Evolutionary conservation across 305 asterid genomes (phyloP).

Genomic region (Fraxinus dipetala): DNA sequence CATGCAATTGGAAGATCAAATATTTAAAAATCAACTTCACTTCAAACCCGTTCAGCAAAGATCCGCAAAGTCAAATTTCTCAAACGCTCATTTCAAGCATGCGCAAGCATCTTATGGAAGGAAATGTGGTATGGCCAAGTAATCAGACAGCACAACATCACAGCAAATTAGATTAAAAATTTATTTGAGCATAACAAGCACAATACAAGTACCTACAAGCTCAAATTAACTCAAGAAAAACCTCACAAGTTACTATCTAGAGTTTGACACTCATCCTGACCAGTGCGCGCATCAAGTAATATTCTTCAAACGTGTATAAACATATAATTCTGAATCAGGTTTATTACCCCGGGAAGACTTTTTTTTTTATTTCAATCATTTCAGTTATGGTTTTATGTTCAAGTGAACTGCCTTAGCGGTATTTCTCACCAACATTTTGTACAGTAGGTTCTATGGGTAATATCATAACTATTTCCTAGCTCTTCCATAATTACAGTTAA

Average conservation of each 20-base stretch:
- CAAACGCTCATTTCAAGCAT: constrained; percentile 8
- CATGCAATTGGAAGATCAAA: constrained; percentile 8
- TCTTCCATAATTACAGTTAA: neutral
- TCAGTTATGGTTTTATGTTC: constrained; percentile 12
- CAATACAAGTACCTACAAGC: constrained; percentile 17
- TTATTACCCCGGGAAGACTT: constrained; percentile 8
- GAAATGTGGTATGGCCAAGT: constrained; percentile 18
- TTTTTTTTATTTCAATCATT: constrained; percentile 13
- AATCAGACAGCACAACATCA: neutral
- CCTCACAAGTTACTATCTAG: constrained; percentile 6
- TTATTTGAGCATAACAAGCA: constrained; percentile 10
- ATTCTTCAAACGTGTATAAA: constrained; percentile 7
- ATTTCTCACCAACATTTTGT: constrained; percentile 7
- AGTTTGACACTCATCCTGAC: constrained; percentile 10
- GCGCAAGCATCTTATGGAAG: constrained; percentile 14
- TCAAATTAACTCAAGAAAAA: neutral
- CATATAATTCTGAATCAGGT: constrained; percentile 13
- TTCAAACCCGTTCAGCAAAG: neutral
- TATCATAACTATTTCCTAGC: neutral
- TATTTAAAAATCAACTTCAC: constrained; percentile 12
- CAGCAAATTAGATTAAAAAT: constrained; percentile 14
- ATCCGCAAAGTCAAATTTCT: constrained; percentile 14
- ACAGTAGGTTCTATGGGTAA: neutral
- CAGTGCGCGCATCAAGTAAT: constrained; percentile 3
- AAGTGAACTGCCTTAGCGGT: constrained; percentile 5